Percentiles rank a stretch among this genome's conserved stretches.
Evolutionary conservation across 768 basidiomycete species (phyloP).

Genomic region (Lactarius trivialis): DNA sequence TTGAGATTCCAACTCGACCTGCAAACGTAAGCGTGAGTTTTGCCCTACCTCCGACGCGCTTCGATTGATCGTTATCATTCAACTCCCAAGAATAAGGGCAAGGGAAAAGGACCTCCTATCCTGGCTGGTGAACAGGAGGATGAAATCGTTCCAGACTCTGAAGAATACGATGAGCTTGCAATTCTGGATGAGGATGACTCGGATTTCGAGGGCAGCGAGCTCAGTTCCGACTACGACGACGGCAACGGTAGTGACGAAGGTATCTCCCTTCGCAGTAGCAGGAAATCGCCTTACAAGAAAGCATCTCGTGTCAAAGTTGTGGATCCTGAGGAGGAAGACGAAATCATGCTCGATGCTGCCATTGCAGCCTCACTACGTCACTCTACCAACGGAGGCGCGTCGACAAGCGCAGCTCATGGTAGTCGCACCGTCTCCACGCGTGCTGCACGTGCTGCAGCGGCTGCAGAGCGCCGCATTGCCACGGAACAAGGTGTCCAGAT

Average conservation of each 20-base stretch:
- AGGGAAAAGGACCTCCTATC: constrained; percentile 11
- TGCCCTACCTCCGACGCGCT: not conserved
- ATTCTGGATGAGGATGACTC: constrained; percentile 26
- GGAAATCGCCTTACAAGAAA: constrained; percentile 1
- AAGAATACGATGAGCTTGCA: constrained; percentile 25
- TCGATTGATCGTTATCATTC: constrained; percentile 12
- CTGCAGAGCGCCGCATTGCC: constrained; percentile 47
- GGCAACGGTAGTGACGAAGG: constrained; percentile 16
- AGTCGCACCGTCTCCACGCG: constrained; percentile 34
- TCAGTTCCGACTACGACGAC: constrained; percentile 31
- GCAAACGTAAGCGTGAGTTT: constrained; percentile 21
- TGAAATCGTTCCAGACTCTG: constrained; percentile 45
- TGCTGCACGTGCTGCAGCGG: constrained; percentile 42
- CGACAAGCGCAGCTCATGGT: constrained; percentile 28
- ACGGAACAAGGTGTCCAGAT: constrained; percentile 21
- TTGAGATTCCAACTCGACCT: constrained; percentile 23
- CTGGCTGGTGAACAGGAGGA: not conserved
- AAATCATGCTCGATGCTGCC: constrained; percentile 50
- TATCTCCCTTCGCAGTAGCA: not conserved
- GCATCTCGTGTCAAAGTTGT: not conserved
- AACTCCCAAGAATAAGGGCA: constrained; percentile 16
- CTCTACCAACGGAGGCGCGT: constrained; percentile 26
- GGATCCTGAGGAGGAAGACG: constrained; percentile 25
- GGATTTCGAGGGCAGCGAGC: constrained; percentile 44
- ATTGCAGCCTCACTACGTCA: constrained; percentile 44